phyloP scores from a whole-genome alignment of 1,284 basidiomycete species.

The Microstroma glucosiphilum region DNA sequence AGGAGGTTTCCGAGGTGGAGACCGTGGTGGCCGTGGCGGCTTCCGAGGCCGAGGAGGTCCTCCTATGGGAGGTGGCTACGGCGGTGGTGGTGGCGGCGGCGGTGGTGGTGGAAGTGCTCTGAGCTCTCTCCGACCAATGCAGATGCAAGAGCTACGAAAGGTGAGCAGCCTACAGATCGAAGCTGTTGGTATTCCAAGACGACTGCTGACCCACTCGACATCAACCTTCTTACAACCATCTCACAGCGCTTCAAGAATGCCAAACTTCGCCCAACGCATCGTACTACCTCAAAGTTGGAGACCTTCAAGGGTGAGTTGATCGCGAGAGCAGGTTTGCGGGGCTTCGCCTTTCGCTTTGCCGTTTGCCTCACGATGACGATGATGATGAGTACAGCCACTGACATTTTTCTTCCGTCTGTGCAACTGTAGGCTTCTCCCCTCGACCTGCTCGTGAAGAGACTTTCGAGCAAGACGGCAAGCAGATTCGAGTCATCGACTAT shows the following conservation, averaged over 20 bases:
- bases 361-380: background rate
- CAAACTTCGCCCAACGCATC: constrained; percentile 26
- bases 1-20: constrained; percentile 8
- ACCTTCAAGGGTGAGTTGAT: constrained; percentile 17
- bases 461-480: constrained; percentile 23
- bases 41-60: constrained; percentile 19
- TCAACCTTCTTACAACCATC: too few species aligned
- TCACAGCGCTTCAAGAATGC: constrained; percentile 20
- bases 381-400: background rate
- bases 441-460: constrained; percentile 17
- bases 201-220: too few species aligned
- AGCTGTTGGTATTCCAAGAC: too few species aligned
- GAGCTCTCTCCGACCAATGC: constrained; percentile 8
- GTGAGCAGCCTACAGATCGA: too few species aligned
- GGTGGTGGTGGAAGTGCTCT: constrained; percentile 11
- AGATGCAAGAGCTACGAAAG: constrained; percentile 28
- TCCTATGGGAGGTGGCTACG: background rate
- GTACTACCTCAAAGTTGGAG: constrained; percentile 27
- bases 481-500: constrained; percentile 20
- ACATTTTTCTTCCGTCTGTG: background rate
- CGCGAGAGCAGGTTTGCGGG: too few species aligned
- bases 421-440: constrained; percentile 20
- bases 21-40: constrained; percentile 16
- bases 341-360: background rate
- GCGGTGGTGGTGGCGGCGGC: constrained; percentile 14